Evolutionary conservation across 1,139 yeast genomes (phyloP).

Genomic region (Candida sanyaensis): DNA sequence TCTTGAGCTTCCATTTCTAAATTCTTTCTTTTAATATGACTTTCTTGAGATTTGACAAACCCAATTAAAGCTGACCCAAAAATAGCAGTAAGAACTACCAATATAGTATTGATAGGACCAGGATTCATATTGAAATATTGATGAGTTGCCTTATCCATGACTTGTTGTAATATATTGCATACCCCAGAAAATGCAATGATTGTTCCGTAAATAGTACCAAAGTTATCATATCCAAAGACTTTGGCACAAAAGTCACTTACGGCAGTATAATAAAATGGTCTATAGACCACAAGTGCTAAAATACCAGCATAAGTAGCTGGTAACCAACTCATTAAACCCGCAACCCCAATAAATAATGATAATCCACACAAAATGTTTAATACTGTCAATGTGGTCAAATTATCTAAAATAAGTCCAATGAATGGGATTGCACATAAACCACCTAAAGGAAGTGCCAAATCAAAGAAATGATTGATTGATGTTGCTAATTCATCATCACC

Average conservation of each 20-base stretch:
- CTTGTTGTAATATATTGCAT: slow-evolving; percentile 70
- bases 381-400: slow-evolving; percentile 62
- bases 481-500: slow-evolving; percentile 56
- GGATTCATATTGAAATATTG: slow-evolving; percentile 71
- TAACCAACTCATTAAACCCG: slow-evolving; percentile 60
- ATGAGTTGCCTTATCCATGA: slow-evolving; percentile 71
- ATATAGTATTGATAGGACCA: slow-evolving; percentile 63
- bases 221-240: slow-evolving; percentile 89
- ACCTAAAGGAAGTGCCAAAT: slow-evolving; percentile 83
- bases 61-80: slow-evolving; percentile 54
- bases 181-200: slow-evolving; percentile 80
- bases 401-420: slow-evolving; percentile 80
- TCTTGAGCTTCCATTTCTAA: slow-evolving; percentile 66
- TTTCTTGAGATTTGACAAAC: slow-evolving; percentile 58
- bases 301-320: slow-evolving; percentile 65
- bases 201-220: slow-evolving; percentile 90
- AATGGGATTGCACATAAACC: slow-evolving; percentile 85
- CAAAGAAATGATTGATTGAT: slow-evolving; percentile 71
- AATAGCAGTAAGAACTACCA: slow-evolving; percentile 54
- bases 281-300: slow-evolving; percentile 69
- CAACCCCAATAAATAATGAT: slow-evolving; percentile 64
- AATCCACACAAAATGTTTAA: slow-evolving; percentile 52
- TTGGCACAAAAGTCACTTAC: slow-evolving; percentile 90
- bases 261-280: slow-evolving; percentile 92
- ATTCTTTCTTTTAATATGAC: slow-evolving; percentile 48